These are phyloP conservation scores for Pisolithus marmoratus DNA, from an alignment of 768 basidiomycete genomes.

Conservation along the genomic window DNA sequence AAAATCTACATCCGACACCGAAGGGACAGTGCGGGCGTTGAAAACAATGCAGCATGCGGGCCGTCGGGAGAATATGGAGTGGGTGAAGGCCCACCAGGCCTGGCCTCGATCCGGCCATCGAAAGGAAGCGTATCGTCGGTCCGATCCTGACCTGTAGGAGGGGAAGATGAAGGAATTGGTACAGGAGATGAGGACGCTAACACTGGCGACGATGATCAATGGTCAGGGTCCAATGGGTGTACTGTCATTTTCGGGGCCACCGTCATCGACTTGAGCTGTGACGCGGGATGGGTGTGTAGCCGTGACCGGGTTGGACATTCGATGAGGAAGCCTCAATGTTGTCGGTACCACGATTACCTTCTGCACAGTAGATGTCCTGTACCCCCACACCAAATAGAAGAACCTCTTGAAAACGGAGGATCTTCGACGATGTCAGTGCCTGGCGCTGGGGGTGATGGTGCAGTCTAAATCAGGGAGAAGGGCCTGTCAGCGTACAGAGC, in stretches of 20 bases:
- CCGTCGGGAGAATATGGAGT: conserved; percentile 9
- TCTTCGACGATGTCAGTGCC: conserved; percentile 1
- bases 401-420: conserved; percentile 9
- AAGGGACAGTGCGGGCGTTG: conserved; percentile 16
- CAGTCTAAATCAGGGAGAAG: conserved; percentile 19
- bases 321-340: conserved; percentile 1
- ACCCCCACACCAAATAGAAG: conserved; percentile 9
- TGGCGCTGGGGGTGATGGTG: conserved; percentile 3
- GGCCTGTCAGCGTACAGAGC: conserved; percentile 22
- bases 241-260: neutral
- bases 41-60: conserved; percentile 17
- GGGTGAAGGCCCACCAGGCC: neutral
- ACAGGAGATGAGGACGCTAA: neutral
- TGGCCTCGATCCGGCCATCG: conserved; percentile 6
- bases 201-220: neutral
- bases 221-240: neutral
- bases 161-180: neutral
- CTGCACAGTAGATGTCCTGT: conserved; percentile 5
- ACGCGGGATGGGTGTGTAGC: neutral
- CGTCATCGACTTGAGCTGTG: neutral
- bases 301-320: neutral
- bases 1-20: conserved; percentile 15
- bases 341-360: neutral
- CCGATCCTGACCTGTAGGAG: neutral
- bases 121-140: neutral